Evolutionary conservation across 2,329 filamentous ascomycete genomes (phyloP), one percentile per base, ranked within the genome.

Genomic region (Phaeosphaeriaceae sp.): DNA sequence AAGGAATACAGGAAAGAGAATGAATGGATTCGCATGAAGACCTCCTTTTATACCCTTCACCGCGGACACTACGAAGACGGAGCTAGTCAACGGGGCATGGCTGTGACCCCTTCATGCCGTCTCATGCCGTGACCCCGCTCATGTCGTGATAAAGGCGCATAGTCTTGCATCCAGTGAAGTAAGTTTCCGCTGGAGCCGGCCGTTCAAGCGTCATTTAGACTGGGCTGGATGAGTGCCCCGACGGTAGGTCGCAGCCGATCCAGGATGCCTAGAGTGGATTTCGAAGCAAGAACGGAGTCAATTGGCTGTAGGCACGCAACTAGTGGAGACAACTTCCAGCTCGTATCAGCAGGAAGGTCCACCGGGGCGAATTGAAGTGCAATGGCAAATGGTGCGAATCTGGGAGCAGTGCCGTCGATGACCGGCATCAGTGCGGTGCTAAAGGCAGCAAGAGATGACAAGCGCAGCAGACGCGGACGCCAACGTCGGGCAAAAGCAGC

Each of bases 91-190:
- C 54, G 67, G 71, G 65, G 71, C 51, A 71, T 76, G 53, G 66
- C 66, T 60, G 65, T 71, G 71, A 78, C 72, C 70, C 73, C 63
- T 65, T 72, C 65, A 70, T 72, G 68, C 68, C 67, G 65, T 62
- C 64, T 70, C 61, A 61, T 66, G 61, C 66, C 65, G 68, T 67
- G 67, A 76, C 74, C 75, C 74, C 76, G 71, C 75, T 72, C 71
- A 65, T 63, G 66, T 62, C 60, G 69, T 78, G 76, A 78, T 77
- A 72, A 67, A 73, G 69, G 60, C 75, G 76, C 76, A 78, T 77
- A 72, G 61, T 70, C 69, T 69, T 72, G 71, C 68, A 60, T 70
- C 74, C 74, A 76, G 64, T 76, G 74, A 76, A 62, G 68, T 63
- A 47, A 49, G 54, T 58, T 76, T 62, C 72, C 73, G 75, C 70